These are phyloP conservation scores for Cercospora zeae-maydis DNA, from an alignment of 2,329 filamentous ascomycete genomes.

Conservation along the genomic window DNA sequence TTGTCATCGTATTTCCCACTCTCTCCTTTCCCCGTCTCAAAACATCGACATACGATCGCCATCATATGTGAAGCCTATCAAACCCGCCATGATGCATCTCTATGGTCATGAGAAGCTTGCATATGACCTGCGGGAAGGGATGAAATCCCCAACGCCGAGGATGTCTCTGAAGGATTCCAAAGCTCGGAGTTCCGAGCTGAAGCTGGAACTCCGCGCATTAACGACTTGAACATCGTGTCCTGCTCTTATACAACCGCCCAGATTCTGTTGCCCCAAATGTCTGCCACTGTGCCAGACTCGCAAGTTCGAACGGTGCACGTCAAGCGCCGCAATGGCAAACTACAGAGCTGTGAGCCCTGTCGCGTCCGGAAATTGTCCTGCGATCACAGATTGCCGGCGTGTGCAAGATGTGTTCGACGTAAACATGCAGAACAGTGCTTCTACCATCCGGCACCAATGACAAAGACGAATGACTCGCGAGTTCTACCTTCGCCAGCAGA, in stretches of 20 bases:
- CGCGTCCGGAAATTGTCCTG: slow-evolving; percentile 27
- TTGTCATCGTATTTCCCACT: neutral
- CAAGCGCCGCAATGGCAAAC: slow-evolving; percentile 27
- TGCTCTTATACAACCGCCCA: neutral
- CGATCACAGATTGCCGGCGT: slow-evolving; percentile 25
- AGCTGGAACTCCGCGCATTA: neutral
- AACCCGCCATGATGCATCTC: neutral
- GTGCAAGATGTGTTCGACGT: slow-evolving; percentile 23
- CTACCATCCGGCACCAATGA: slow-evolving; percentile 30
- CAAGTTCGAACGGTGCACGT: slow-evolving; percentile 13
- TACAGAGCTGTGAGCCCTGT: slow-evolving; percentile 28
- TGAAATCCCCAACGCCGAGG: neutral
- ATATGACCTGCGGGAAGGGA: neutral
- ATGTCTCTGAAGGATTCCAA: neutral
- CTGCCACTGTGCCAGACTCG: neutral
- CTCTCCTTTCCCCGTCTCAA: neutral
- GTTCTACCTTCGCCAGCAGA: slow-evolving; percentile 7
- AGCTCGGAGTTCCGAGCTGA: neutral
- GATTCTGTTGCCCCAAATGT: no score
- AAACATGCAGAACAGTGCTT: slow-evolving; percentile 19
- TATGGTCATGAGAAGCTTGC: neutral
- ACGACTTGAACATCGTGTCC: neutral
- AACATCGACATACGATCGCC: neutral
- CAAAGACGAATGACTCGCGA: slow-evolving; percentile 2
- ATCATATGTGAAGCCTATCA: neutral